These are phyloP conservation scores for Fusarium sp. DNA, from an alignment of 2,329 filamentous ascomycete species.

Conservation along the genomic window DNA sequence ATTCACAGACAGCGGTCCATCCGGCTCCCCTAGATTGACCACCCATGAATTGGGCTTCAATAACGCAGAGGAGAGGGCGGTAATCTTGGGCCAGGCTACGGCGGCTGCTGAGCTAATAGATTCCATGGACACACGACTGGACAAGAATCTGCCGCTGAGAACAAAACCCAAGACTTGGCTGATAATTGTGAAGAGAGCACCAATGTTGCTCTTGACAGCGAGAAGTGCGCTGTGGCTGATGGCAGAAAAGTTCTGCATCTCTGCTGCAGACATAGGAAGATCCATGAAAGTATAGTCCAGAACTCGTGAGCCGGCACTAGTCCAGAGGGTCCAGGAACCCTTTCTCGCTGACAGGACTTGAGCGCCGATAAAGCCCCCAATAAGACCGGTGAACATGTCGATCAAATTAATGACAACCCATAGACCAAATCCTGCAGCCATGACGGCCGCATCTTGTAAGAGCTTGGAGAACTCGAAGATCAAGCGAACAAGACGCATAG, in stretches of 20 bases:
- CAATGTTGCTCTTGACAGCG: conserved; percentile 66
- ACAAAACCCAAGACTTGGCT: conserved; percentile 57
- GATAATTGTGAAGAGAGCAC: conserved; percentile 52
- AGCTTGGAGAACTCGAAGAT: conserved; percentile 81
- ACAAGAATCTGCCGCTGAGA: conserved; percentile 55
- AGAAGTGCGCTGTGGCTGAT: conserved; percentile 78
- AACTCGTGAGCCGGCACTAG: conserved; percentile 59
- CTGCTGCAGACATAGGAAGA: conserved; percentile 64
- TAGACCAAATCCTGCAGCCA: conserved; percentile 67
- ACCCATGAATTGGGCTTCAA: conserved; percentile 67
- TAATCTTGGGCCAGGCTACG: conserved; percentile 29
- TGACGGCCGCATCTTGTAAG: conserved; percentile 79
- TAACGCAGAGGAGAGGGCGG: conserved; percentile 44
- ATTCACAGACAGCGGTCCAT: conserved; percentile 56
- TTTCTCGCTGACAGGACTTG: conserved; percentile 50
- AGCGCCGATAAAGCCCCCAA: conserved; percentile 47
- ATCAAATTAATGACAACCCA: conserved; percentile 55
- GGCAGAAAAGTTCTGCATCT: conserved; percentile 81
- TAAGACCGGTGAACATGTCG: conserved; percentile 51
- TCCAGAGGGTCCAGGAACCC: conserved; percentile 56
- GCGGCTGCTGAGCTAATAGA: conserved; percentile 12
- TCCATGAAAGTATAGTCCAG: conserved; percentile 62
- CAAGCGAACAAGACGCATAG: conserved; percentile 78
- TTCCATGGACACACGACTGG: conserved; percentile 20
- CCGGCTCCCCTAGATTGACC: conserved; percentile 63